phyloP scores from a whole-genome alignment of 441 rosid genomes.

The Sinapis alba region DNA sequence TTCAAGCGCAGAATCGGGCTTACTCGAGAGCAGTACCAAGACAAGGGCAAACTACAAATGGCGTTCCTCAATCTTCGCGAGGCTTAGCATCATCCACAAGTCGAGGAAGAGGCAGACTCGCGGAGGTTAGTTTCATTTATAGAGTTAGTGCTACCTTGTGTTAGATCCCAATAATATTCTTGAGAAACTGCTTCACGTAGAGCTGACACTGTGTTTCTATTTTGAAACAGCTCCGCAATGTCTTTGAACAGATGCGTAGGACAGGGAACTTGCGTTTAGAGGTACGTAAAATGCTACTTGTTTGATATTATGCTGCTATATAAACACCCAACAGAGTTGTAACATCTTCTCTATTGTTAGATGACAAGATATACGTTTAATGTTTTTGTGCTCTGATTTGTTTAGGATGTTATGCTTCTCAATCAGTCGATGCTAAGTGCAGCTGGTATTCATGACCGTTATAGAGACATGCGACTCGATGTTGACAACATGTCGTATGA shows the following conservation, averaged over 20 bases:
- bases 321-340: neutral
- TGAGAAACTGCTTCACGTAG: neutral
- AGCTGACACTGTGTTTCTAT: slow-evolving; percentile 35
- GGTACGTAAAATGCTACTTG: slow-evolving; percentile 47
- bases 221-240: slow-evolving; percentile 66
- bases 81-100: slow-evolving; percentile 56
- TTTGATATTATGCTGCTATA: neutral
- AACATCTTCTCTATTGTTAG: neutral
- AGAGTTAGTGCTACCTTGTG: neutral
- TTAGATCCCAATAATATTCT: neutral
- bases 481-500: slow-evolving; percentile 98
- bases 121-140: slow-evolving; percentile 55
- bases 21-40: slow-evolving; percentile 64
- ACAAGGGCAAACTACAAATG: slow-evolving; percentile 59
- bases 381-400: slow-evolving; percentile 2
- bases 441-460: slow-evolving; percentile 75
- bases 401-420: slow-evolving; percentile 84
- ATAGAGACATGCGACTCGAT: slow-evolving; percentile 95
- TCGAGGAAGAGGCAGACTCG: slow-evolving; percentile 77
- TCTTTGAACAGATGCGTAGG: slow-evolving; percentile 86
- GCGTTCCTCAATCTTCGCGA: slow-evolving; percentile 60
- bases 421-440: slow-evolving; percentile 73
- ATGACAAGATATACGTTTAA: neutral
- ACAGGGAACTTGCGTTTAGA: slow-evolving; percentile 82
- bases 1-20: slow-evolving; percentile 51